Conservation (phyloP, 306 rosid genomes). For the Ormosia emarginata region DNA sequence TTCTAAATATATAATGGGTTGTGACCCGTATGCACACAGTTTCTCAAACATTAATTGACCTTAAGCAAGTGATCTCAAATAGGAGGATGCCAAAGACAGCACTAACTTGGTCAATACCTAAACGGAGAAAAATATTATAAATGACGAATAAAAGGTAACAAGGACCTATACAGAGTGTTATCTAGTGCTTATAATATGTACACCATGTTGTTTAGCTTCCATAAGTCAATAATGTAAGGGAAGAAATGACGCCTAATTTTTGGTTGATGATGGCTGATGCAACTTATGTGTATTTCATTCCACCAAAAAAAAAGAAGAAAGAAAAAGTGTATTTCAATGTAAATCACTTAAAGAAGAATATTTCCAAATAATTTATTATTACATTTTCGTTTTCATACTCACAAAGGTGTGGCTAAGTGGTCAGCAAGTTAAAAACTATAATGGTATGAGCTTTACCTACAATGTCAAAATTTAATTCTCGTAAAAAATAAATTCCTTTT, state of each 20-base stretch:
- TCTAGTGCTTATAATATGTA: constrained; percentile 24
- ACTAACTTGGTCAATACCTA: constrained; percentile 68
- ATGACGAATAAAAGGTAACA: constrained; percentile 24
- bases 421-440: too few relatives aligned
- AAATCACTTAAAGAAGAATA: too few relatives aligned
- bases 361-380: too few relatives aligned
- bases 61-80: constrained; percentile 33
- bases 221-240: constrained; percentile 18
- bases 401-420: too few relatives aligned
- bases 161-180: constrained; percentile 32
- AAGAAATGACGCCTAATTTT: constrained; percentile 8
- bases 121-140: constrained; percentile 43
- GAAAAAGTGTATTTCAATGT: too few relatives aligned
- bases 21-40: constrained; percentile 43
- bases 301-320: too few relatives aligned
- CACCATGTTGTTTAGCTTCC: constrained; percentile 27
- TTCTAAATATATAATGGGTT: constrained; percentile 28
- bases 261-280: constrained; percentile 14
- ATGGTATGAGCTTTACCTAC: too few relatives aligned
- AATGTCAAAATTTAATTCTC: too few relatives aligned
- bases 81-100: constrained; percentile 24
- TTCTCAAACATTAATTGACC: constrained; percentile 55
- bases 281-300: not conserved
- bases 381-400: too few relatives aligned
- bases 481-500: too few relatives aligned